A percentile compares a stretch with the other conserved stretches of the same genome.
phyloP scores from a whole-genome alignment of 371 early-diverging fungal species.

The Mortierella sp. region DNA sequence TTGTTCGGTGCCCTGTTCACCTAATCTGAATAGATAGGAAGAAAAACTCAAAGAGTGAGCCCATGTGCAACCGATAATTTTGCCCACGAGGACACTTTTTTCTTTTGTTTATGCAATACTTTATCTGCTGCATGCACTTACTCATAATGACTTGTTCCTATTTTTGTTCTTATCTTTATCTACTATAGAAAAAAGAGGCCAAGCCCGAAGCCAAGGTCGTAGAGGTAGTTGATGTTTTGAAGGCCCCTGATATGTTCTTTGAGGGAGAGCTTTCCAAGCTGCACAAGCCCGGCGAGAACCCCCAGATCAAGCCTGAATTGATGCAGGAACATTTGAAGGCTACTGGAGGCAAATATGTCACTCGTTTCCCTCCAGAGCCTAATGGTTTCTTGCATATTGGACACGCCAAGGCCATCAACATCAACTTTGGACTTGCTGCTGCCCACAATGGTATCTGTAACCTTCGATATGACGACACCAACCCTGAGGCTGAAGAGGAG shows the following conservation, averaged over 20 bases:
- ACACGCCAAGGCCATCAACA: slow-evolving; percentile 99
- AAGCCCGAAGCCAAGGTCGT: slow-evolving; percentile 53
- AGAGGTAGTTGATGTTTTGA: slow-evolving; percentile 43
- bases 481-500: slow-evolving; percentile 98
- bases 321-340: slow-evolving; percentile 94
- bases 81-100: slow-evolving; percentile 29
- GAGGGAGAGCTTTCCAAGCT: slow-evolving; percentile 94
- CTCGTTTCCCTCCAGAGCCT: slow-evolving; percentile 99
- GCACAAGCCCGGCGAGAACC: slow-evolving; percentile 98
- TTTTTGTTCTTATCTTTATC: neutral
- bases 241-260: slow-evolving; percentile 73
- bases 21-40: slow-evolving; percentile 5
- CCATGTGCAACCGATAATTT: neutral
- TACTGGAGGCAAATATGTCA: slow-evolving; percentile 96
- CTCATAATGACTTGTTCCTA: neutral
- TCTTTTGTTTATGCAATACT: slow-evolving; percentile 3
- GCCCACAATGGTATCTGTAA: slow-evolving; percentile 94
- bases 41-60: slow-evolving; percentile 3
- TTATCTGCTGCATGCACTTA: neutral
- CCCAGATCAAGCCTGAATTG: slow-evolving; percentile 93
- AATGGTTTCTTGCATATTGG: slow-evolving; percentile 99
- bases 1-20: neutral
- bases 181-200: slow-evolving; percentile 55
- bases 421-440: slow-evolving; percentile 98
- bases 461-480: slow-evolving; percentile 99